Conservation (phyloP, 2,329 filamentous ascomycete species). For the Calonectria pteridis region DNA sequence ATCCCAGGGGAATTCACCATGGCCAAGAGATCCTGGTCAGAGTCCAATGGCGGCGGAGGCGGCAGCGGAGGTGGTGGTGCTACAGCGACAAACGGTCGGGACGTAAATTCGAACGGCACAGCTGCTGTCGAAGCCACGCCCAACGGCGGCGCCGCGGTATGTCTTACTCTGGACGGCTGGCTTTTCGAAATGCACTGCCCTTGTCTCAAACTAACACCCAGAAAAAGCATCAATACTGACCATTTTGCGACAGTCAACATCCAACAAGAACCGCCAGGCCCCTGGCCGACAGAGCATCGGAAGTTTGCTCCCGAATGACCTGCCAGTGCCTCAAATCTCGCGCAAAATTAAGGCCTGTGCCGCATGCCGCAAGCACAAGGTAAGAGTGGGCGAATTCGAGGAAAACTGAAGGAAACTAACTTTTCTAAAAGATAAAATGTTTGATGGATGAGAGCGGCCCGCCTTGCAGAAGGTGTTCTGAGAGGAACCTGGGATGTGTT, state of each 20-base stretch:
- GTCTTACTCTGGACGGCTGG: background rate
- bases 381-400: slow-evolving; percentile 24
- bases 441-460: slow-evolving; percentile 56
- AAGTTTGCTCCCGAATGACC: slow-evolving; percentile 27
- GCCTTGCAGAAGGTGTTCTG: slow-evolving; percentile 53
- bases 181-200: background rate
- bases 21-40: slow-evolving; percentile 44
- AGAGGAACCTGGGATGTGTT: slow-evolving; percentile 53
- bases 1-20: slow-evolving; percentile 22
- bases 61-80: slow-evolving; percentile 18
- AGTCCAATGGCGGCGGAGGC: slow-evolving; percentile 33
- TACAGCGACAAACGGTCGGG: slow-evolving; percentile 30
- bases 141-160: slow-evolving; percentile 14
- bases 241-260: background rate
- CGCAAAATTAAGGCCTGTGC: slow-evolving; percentile 57
- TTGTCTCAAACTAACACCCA: background rate
- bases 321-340: slow-evolving; percentile 50
- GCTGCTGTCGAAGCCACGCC: slow-evolving; percentile 6
- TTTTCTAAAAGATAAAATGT: slow-evolving; percentile 52
- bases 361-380: slow-evolving; percentile 57
- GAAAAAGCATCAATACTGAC: background rate
- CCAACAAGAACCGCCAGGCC: slow-evolving; percentile 31
- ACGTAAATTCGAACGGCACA: slow-evolving; percentile 26
- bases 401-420: background rate
- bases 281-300: slow-evolving; percentile 36